Percentiles rank a stretch among this genome's conserved stretches.
phyloP scores from a whole-genome alignment of 257 asterid genomes.

The Salvia hispanica region DNA sequence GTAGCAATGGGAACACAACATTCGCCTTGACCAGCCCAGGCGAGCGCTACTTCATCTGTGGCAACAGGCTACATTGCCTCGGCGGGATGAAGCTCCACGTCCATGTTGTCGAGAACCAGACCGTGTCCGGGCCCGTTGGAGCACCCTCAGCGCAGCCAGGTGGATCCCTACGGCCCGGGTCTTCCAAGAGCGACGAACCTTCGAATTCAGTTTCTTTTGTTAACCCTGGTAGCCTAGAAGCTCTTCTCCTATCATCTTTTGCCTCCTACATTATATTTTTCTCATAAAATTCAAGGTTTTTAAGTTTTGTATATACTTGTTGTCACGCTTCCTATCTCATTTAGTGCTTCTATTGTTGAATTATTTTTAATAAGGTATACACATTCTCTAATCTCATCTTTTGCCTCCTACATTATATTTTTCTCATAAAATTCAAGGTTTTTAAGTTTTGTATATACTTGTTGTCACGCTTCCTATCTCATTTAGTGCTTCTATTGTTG shows the following conservation, averaged over 20 bases:
- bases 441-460: too few species aligned
- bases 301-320: too few species aligned
- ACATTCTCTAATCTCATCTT: too few species aligned
- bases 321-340: too few species aligned
- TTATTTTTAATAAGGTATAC: too few species aligned
- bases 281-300: neutral
- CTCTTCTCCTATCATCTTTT: constrained; percentile 14
- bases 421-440: neutral
- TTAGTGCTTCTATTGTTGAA: too few species aligned
- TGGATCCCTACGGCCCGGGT: constrained; percentile 43
- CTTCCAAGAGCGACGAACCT: constrained; percentile 60
- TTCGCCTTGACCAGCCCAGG: constrained; percentile 49
- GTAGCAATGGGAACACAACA: constrained; percentile 68
- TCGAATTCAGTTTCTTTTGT: constrained; percentile 32
- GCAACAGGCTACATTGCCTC: constrained; percentile 71
- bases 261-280: constrained; percentile 19
- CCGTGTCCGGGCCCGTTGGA: constrained; percentile 31
- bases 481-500: too few species aligned
- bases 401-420: constrained; percentile 25
- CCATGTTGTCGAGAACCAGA: constrained; percentile 31
- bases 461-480: too few species aligned
- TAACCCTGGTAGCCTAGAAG: constrained; percentile 7
- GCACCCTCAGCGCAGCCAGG: constrained; percentile 43
- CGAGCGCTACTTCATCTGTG: constrained; percentile 63
- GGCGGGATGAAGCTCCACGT: constrained; percentile 86